A percentile compares a stretch with the other conserved stretches of the same genome.
These are phyloP conservation scores for Pseudonectria buxi DNA, from an alignment of 2,329 filamentous ascomycete species.

Conservation along the genomic window DNA sequence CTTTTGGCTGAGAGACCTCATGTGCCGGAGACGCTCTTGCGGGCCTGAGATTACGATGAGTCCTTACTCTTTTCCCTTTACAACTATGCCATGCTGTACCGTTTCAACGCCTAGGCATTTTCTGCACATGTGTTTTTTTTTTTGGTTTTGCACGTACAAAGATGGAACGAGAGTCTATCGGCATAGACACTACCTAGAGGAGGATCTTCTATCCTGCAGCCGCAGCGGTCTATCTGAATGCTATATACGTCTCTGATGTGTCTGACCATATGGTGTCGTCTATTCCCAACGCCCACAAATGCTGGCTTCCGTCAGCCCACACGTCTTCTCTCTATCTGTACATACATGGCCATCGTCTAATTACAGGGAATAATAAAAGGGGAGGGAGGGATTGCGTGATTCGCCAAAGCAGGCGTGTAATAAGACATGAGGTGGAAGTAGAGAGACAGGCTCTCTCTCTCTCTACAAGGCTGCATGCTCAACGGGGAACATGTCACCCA, in stretches of 20 bases:
- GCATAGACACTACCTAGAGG: slow-evolving; percentile 7
- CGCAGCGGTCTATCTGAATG: slow-evolving; percentile 20
- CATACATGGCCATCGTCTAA: slow-evolving; percentile 19
- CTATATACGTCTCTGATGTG: slow-evolving; percentile 19
- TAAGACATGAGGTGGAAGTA: neutral
- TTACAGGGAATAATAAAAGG: slow-evolving; percentile 5
- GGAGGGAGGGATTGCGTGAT: neutral
- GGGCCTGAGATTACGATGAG: no score
- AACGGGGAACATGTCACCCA: slow-evolving; percentile 48
- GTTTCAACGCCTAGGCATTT: no score
- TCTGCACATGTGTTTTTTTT: no score
- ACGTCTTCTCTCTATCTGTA: slow-evolving; percentile 18
- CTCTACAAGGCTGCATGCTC: slow-evolving; percentile 22
- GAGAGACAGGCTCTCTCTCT: no score
- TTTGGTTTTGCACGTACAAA: neutral
- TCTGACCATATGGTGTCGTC: slow-evolving; percentile 16
- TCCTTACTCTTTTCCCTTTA: no score
- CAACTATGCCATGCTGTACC: no score
- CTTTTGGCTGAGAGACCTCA: neutral
- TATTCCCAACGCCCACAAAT: slow-evolving; percentile 27
- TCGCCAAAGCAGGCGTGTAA: neutral
- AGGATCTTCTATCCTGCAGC: slow-evolving; percentile 16
- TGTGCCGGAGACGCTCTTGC: no score
- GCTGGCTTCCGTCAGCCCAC: slow-evolving; percentile 15
- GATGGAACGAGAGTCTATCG: neutral